These are phyloP conservation scores for Dryadomyces quercivorus DNA, from an alignment of 2,329 filamentous ascomycete species.

Conservation along the genomic window DNA sequence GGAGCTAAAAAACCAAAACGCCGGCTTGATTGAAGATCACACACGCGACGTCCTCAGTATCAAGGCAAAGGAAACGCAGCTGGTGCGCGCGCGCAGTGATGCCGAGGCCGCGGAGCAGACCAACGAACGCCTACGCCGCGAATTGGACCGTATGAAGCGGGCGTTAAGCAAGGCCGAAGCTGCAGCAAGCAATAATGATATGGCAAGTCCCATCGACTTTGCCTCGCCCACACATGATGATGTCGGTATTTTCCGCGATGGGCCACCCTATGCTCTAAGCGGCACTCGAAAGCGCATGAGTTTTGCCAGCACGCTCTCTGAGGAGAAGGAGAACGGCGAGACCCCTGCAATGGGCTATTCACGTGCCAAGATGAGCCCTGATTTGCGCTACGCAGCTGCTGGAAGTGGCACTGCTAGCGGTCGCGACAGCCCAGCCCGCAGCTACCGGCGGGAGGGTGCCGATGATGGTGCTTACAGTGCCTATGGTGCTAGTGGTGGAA, in stretches of 20 bases:
- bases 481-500: not conserved
- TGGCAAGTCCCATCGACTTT: constrained; percentile 21
- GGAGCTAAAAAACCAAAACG: constrained; percentile 94
- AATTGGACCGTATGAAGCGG: constrained; percentile 87
- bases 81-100: constrained; percentile 83
- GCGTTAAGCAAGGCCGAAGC: constrained; percentile 56
- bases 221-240: constrained; percentile 47
- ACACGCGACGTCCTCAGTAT: constrained; percentile 91
- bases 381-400: constrained; percentile 31
- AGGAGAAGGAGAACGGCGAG: constrained; percentile 67
- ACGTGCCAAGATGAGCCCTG: constrained; percentile 42
- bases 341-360: constrained; percentile 21
- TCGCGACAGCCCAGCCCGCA: constrained; percentile 45
- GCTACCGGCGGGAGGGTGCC: constrained; percentile 28
- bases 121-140: constrained; percentile 71
- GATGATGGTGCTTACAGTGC: constrained; percentile 11
- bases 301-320: constrained; percentile 53
- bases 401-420: constrained; percentile 40
- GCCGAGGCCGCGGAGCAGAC: constrained; percentile 78
- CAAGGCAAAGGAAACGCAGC: constrained; percentile 95
- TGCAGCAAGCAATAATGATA: constrained; percentile 7
- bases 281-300: constrained; percentile 39
- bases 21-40: constrained; percentile 91
- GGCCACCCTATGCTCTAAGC: constrained; percentile 23
- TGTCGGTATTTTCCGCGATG: constrained; percentile 45